A percentile compares a stretch with the other conserved stretches of the same genome.
These are phyloP conservation scores for Lactarius sanguifluus DNA, from an alignment of 768 basidiomycete species.

Conservation along the genomic window DNA sequence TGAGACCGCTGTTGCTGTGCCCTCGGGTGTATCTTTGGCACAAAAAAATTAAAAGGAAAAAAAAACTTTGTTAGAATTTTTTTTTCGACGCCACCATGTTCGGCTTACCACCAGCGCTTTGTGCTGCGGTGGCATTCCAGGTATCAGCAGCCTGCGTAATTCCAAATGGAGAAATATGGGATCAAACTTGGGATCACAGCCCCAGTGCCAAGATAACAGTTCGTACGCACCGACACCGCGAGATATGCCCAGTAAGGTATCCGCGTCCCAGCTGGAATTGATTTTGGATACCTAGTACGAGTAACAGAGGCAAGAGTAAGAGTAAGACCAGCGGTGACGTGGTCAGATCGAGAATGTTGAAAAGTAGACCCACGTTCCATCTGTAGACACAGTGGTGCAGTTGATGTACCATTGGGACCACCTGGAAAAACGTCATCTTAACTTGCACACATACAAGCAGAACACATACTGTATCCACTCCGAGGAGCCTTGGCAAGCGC, in stretches of 20 bases:
- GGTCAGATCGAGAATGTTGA: neutral
- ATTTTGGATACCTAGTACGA: neutral
- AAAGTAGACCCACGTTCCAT: neutral
- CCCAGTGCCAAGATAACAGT: neutral
- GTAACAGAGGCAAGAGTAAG: neutral
- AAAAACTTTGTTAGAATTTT: neutral
- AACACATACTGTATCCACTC: constrained; percentile 6
- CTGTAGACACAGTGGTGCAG: neutral
- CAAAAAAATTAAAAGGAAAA: neutral
- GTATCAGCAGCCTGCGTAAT: neutral
- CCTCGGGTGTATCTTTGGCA: constrained; percentile 9
- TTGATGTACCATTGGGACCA: constrained; percentile 8
- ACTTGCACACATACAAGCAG: neutral
- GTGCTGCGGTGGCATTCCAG: neutral
- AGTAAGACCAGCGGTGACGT: neutral
- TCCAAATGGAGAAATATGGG: neutral
- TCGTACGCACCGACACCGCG: neutral
- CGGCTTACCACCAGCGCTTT: constrained; percentile 1
- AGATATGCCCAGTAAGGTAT: constrained; percentile 14
- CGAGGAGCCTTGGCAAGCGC: neutral
- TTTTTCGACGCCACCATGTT: neutral
- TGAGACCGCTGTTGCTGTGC: neutral
- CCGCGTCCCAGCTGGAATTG: constrained; percentile 5
- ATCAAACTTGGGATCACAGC: no score
- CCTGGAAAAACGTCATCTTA: neutral